Base-by-base conservation (phyloP, 352 stramenopile genomes). In the Paralagenidium karlingii region DNA sequence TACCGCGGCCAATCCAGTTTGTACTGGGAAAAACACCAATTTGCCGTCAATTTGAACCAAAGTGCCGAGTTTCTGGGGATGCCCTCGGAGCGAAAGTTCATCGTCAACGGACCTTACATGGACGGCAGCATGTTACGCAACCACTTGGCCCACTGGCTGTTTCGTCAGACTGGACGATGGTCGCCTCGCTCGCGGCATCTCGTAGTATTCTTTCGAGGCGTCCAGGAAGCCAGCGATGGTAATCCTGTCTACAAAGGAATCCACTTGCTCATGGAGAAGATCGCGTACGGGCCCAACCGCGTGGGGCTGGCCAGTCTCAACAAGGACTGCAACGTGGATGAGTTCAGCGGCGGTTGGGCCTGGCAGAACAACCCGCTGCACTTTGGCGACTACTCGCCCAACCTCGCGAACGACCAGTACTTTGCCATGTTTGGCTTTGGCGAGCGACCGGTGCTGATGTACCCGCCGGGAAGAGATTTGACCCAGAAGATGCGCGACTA, bases 111-210 rank as follows among this genome's bases (percentile, higher is more conserved):
- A 1, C 67, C 67, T 7, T 61, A 51, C 10, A 53, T 82, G 43
- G 68, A 83, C 53, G 60, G 47, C n/a, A 80, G 60, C 28, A 49
- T 83, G 24, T 54, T 83, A 25, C 58, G 66, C n/a, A 83, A 83
- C 44, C 68, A 83, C 38, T 43, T 83, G 8, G 68, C 68, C 15
- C 68, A 83, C 26, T 76, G 63, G 64, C 47, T 83, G 45, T 83
- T 68, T 24, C 68, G 68, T 9, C 39, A 48, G 15, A 80, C 68
- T 13, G 55, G 59, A 13, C 58, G 68, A 5, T 80, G 78, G 49
- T 77, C 60, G 1, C 68, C 68, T 0, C 63, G 66, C 3, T 73
- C 63, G 2, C 55, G 58, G n/a, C 68, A 77, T 34, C 36, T 75
- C 24, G 66, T 69, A 6, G 44, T 83, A 7, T 83, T 73, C 38